Evolutionary conservation across 2,329 filamentous ascomycete genomes (phyloP).

Genomic region (Pseudocercospora crystallina): DNA sequence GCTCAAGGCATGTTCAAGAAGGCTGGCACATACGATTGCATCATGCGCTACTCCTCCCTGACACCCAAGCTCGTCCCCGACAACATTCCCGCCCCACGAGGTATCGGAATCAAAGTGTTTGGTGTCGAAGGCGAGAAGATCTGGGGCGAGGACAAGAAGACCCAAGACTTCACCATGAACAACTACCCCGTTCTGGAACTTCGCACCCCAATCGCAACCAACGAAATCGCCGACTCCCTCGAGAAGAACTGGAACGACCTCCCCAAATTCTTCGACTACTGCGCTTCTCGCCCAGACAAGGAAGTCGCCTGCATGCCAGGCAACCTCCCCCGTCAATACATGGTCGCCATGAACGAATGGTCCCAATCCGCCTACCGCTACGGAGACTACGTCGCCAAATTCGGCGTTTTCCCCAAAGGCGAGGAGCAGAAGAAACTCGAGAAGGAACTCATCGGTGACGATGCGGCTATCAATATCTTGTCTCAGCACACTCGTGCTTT

Average conservation of each 20-base stretch:
- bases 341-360: constrained; percentile 38
- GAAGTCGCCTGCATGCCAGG: constrained; percentile 33
- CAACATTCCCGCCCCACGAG: constrained; percentile 37
- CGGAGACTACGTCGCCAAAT: constrained; percentile 37
- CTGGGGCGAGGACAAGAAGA: constrained; percentile 37
- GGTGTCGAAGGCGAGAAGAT: constrained; percentile 38
- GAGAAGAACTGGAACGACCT: constrained; percentile 37
- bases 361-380: constrained; percentile 38
- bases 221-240: constrained; percentile 36
- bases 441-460: constrained; percentile 28
- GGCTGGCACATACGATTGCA: constrained; percentile 36
- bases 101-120: constrained; percentile 39
- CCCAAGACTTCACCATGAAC: constrained; percentile 37
- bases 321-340: constrained; percentile 33
- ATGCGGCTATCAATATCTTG: constrained; percentile 34
- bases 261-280: constrained; percentile 33
- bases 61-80: constrained; percentile 39
- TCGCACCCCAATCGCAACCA: constrained; percentile 32
- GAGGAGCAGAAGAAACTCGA: constrained; percentile 32
- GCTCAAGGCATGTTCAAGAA: constrained; percentile 40
- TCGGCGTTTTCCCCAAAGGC: constrained; percentile 33
- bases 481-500: constrained; percentile 35
- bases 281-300: constrained; percentile 29
- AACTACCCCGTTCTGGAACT: constrained; percentile 36
- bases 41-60: constrained; percentile 40